These are phyloP conservation scores for Zea mays DNA, from an alignment of 176 grass and related monocot species.

Conservation along the genomic window DNA sequence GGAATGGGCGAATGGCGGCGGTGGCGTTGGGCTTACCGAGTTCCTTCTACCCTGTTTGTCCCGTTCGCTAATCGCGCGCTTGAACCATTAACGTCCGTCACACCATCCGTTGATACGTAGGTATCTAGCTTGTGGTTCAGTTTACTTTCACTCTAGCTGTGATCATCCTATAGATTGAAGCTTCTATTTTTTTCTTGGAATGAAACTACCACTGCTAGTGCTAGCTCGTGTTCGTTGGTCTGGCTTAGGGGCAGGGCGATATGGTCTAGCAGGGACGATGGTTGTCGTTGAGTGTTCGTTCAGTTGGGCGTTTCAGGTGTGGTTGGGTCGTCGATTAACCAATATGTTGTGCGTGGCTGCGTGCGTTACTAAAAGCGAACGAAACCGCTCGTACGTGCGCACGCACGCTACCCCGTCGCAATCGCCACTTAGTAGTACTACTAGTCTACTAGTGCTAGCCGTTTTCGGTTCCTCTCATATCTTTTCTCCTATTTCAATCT, in stretches of 20 bases:
- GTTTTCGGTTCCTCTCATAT: background rate
- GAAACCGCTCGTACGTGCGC: conserved; percentile 18
- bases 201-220: no score
- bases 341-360: conserved; percentile 27
- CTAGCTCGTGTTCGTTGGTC: conserved; percentile 29
- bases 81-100: no score
- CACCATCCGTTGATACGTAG: no score
- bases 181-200: conserved; percentile 13
- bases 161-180: background rate
- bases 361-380: conserved; percentile 36
- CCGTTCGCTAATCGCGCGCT: no score
- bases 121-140: background rate
- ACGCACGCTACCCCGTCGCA: background rate
- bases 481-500: no score
- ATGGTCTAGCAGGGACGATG: background rate
- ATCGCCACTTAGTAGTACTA: background rate
- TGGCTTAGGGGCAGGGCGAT: background rate
- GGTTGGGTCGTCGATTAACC: conserved; percentile 36
- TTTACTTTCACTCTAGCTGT: conserved; percentile 8
- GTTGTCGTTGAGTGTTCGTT: conserved; percentile 9
- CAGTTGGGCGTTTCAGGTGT: conserved; percentile 42
- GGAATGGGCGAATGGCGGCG: no score
- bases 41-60: no score
- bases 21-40: no score
- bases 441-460: background rate